Evolutionary conservation across 139 green algal species (phyloP).

Genomic region (Chlamydomonas sphaeroides): DNA sequence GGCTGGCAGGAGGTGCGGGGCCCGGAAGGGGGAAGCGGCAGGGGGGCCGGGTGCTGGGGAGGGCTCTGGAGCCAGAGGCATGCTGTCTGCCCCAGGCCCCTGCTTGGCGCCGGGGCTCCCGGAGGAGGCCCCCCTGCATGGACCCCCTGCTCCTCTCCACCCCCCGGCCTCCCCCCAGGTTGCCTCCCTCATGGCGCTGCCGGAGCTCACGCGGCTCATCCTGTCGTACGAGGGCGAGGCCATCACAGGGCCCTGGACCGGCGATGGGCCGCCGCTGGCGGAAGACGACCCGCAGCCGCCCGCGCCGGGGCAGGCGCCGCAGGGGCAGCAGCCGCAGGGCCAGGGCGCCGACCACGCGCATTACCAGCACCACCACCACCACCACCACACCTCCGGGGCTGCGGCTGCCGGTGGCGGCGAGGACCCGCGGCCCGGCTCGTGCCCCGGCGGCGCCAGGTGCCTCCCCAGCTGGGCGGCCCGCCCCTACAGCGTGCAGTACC

Average conservation of each 20-base stretch:
- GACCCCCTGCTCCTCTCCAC: background rate
- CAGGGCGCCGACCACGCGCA: background rate
- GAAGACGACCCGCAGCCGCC: no score
- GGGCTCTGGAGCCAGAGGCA: no score
- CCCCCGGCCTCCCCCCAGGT: background rate
- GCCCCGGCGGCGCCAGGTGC: no score
- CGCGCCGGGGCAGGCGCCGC: no score
- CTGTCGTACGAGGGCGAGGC: slow-evolving; percentile 35
- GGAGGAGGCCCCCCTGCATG: background rate
- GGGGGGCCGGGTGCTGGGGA: no score
- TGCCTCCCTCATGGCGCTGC: slow-evolving; percentile 7
- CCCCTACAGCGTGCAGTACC: slow-evolving; percentile 1
- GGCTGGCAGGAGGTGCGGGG: slow-evolving; percentile 25
- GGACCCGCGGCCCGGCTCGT: background rate
- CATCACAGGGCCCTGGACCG: slow-evolving; percentile 8
- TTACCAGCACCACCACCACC: background rate
- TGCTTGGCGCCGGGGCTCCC: no score
- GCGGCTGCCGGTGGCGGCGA: no score
- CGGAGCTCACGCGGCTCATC: slow-evolving; percentile 31
- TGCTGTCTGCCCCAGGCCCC: no score
- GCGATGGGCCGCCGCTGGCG: slow-evolving; percentile 8
- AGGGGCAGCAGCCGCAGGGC: no score
- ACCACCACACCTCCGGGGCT: no score
- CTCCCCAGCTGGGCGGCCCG: slow-evolving; percentile 1
- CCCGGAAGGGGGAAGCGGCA: background rate